Base-by-base conservation (phyloP, 2,329 filamentous ascomycete species). In the Akanthomyces lecanii region DNA sequence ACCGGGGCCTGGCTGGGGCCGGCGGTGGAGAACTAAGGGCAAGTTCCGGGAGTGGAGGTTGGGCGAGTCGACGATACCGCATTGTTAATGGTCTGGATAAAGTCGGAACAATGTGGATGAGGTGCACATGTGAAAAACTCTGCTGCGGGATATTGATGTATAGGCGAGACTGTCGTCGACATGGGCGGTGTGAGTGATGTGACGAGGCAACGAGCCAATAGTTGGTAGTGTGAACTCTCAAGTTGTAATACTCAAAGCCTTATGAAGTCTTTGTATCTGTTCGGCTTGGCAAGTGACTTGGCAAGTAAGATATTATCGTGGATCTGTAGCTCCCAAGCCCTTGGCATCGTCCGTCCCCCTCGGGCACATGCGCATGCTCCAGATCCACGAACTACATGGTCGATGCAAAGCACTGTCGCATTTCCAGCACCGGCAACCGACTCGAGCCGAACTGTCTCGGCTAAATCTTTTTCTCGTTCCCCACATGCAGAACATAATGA, bases 361-460 rank as follows among this genome's bases (percentile, higher is more conserved):
- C 53, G 28, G 38, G 53, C 38, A 44, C 10, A 42, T 42, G 16
- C 14, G 12, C 45, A 47, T 47, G 45, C 23, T 11, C 18, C 10
- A 38, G 38, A 55, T 36, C 38, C 53, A 55, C 38, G 23, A 36
- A 10, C 7, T 7, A 36, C 33, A 36, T 11, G 33, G 7, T 11
- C 33, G 11, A 6, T 6, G 21, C 25, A 18, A 21, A 33, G 5
- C 40, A 30, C 28, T 40, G 40, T 57, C 25, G 54, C n/a, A 57
- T n/a, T 40, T 30, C n/a, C 36, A n/a, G 28, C 40, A 25, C 25
- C 28, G 42, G n/a, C 28, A 47, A 16, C 55, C 55, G 55, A 58
- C 28, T 58, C 30, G 55, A 48, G 40, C 55, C 55, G 55, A 58
- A 36, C 14, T 33, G 21, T n/a, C 23, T 58, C 55, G 55, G 55